These are phyloP conservation scores for Yamadazyma taylorii DNA, from an alignment of 1,139 yeast species.

Conservation along the genomic window DNA sequence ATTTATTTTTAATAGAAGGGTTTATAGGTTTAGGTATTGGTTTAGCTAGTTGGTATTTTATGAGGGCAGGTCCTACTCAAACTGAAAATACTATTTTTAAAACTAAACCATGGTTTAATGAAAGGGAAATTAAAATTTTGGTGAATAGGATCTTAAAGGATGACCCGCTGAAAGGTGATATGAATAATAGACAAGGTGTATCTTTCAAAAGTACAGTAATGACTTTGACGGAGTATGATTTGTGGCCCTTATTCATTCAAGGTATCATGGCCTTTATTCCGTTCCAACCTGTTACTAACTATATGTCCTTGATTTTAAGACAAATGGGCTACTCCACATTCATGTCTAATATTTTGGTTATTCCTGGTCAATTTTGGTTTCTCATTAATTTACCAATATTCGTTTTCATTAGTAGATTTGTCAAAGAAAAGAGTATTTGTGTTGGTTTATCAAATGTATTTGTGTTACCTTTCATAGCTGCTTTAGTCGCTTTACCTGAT, in stretches of 20 bases:
- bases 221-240: slow-evolving; percentile 52
- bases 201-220: slow-evolving; percentile 36
- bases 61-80: slow-evolving; percentile 61
- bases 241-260: slow-evolving; percentile 58
- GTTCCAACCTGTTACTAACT: too few relatives aligned
- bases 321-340: slow-evolving; percentile 57
- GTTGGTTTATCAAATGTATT: too few relatives aligned
- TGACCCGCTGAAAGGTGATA: slow-evolving; percentile 69
- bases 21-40: slow-evolving; percentile 57
- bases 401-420: too few relatives aligned
- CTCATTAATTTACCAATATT: too few relatives aligned
- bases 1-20: slow-evolving; percentile 69
- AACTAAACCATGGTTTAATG: slow-evolving; percentile 63
- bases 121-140: slow-evolving; percentile 59
- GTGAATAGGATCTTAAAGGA: slow-evolving; percentile 64
- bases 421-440: too few relatives aligned
- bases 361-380: too few relatives aligned
- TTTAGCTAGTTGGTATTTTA: slow-evolving; percentile 47
- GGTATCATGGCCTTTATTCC: slow-evolving; percentile 51
- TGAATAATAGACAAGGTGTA: slow-evolving; percentile 63
- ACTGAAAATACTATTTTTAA: slow-evolving; percentile 54
- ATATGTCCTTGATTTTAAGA: slow-evolving; percentile 47
- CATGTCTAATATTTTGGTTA: slow-evolving; percentile 47
- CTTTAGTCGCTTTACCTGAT: too few relatives aligned
- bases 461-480: too few relatives aligned